Evolutionary conservation across 129 eudicot species (phyloP), one percentile per base, ranked within the genome.

Genomic region (Ambrosia artemisiifolia): DNA sequence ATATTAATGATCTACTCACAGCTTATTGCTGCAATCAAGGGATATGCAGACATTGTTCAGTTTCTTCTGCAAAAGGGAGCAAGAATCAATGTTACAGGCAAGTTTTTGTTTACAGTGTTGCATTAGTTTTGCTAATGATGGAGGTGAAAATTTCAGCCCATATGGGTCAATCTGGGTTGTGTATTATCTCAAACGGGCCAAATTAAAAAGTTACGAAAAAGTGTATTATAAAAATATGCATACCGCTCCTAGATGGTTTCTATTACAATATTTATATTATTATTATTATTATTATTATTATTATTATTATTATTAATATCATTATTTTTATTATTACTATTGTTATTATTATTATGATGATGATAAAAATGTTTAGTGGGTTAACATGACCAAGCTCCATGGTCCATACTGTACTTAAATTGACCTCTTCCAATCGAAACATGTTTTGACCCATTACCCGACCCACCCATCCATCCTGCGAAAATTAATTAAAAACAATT

Each of bases 1-100:
- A 5, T 60, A 46, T 49, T 46, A 30, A 60, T 46, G 48, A 30
- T 44, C 59, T 43, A 38, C 63, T 43, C 53, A 49, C 72, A 89
- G 92, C 89, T 86, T 77, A 84, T 84, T 63, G 87, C 92, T 76
- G 91, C 96, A 63, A 76, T 79, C 34, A 86, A 72, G 59, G 96
- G 96, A 51, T 69, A 49, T 73, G 89, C 81, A 75, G 92, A 86
- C 63, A 75, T 89, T 43, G 69, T 75, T 71, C 71, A 40, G 42
- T 86, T 79, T 73, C 92, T 89, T 61, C 38, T 86, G 42, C 82
- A 86, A 75, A 74, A 70, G 30, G 84, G 79, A 50, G 83, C 76
- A 12, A 62, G 64, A 32, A 71, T 86, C 77, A 82, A 84, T 76
- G 63, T 51, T 34, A 67, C 24, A 83, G 96, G 91, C 63, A 84